A percentile compares a stretch with the other conserved stretches of the same genome.
Conservation (phyloP, 1,284 basidiomycete genomes). For the Heterobasidion annosum region DNA sequence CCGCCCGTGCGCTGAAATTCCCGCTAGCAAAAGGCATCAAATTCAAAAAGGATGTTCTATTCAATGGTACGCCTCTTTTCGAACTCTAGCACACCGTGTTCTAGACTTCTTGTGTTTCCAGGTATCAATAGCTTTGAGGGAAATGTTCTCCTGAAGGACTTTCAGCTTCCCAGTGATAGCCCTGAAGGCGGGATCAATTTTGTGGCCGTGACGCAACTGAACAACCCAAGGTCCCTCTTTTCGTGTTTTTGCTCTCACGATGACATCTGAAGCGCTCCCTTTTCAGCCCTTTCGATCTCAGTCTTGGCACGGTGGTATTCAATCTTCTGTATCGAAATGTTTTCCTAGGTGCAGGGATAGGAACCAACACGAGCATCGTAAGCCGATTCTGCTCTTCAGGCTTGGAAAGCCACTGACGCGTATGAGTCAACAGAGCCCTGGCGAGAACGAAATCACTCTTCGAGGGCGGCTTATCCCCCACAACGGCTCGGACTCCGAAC, state of each 20-base stretch:
- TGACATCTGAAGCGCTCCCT: neutral
- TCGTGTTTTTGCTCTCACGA: conserved; percentile 1
- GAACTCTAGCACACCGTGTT: conserved; percentile 6
- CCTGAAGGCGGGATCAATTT: conserved; percentile 65
- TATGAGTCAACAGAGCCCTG: conserved; percentile 32
- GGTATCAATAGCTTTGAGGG: conserved; percentile 63
- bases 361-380: conserved; percentile 43
- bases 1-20: conserved; percentile 62
- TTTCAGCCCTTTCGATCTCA: conserved; percentile 55
- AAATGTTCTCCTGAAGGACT: conserved; percentile 49
- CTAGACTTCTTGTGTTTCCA: conserved; percentile 15
- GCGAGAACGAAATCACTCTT: conserved; percentile 55
- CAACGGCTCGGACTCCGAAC: conserved; percentile 29
- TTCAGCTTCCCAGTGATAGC: conserved; percentile 68
- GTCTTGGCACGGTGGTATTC: conserved; percentile 65
- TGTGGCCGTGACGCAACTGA: conserved; percentile 45
- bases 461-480: conserved; percentile 53
- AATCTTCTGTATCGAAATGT: conserved; percentile 53
- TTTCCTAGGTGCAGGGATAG: conserved; percentile 50
- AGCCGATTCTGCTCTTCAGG: conserved; percentile 6
- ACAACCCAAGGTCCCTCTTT: conserved; percentile 47
- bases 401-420: neutral
- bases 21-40: conserved; percentile 52
- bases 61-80: conserved; percentile 31
- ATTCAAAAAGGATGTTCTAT: conserved; percentile 49